Evolutionary conservation across 176 grass and related monocot genomes (phyloP).

Genomic region (Hsuehochloa calcarea): DNA sequence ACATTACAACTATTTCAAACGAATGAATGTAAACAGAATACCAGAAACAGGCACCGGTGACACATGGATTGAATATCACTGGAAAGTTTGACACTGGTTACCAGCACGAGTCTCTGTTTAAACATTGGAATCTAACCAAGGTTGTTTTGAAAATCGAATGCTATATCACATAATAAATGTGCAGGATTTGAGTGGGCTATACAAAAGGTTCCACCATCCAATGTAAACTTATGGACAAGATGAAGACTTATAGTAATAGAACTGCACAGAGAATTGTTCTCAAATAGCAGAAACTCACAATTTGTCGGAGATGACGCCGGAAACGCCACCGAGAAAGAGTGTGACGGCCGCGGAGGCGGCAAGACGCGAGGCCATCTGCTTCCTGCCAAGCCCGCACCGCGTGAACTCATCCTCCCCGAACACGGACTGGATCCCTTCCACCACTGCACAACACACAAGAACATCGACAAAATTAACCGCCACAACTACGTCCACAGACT

Average conservation of each 20-base stretch:
- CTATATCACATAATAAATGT: not conserved
- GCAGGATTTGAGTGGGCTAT: not conserved
- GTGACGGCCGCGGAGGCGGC: slow-evolving; percentile 26
- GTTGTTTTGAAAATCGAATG: not conserved
- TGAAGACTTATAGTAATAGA: not conserved
- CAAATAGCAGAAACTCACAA: slow-evolving; percentile 43
- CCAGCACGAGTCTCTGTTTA: not conserved
- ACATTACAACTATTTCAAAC: not conserved
- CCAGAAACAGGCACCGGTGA: not conserved
- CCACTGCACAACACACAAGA: slow-evolving; percentile 41
- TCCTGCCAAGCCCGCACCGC: slow-evolving; percentile 59
- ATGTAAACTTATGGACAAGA: not conserved
- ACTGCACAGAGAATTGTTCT: not conserved
- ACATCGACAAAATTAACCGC: not conserved
- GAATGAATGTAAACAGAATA: not conserved
- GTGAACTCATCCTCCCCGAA: slow-evolving; percentile 77
- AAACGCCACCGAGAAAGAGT: slow-evolving; percentile 58
- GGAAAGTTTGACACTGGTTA: not conserved
- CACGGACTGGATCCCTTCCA: slow-evolving; percentile 62
- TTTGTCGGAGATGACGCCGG: slow-evolving; percentile 72
- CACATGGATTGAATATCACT: not conserved
- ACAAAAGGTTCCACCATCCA: not conserved
- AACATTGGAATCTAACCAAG: not conserved
- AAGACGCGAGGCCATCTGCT: slow-evolving; percentile 65
- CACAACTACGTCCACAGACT: not conserved